Conservation (phyloP, 768 basidiomycete species). For the Leccinum rimulosum region DNA sequence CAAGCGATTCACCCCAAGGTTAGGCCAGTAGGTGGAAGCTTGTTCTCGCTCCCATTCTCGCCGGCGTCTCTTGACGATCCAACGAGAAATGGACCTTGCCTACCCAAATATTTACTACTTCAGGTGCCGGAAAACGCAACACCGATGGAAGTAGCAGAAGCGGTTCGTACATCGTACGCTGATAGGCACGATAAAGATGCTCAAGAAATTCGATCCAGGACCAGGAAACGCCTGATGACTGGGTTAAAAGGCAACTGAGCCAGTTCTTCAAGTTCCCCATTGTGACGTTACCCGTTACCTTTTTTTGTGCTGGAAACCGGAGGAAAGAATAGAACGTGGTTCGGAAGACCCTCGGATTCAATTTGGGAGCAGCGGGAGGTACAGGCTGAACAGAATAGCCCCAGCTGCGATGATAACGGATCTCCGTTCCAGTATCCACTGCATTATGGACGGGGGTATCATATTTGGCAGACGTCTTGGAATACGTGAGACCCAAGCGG, state of each 20-base stretch:
- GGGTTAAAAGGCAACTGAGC: constrained; percentile 44
- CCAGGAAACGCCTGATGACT: constrained; percentile 39
- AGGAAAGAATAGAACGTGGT: constrained; percentile 66
- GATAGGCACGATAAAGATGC: not conserved
- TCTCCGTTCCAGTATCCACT: constrained; percentile 38
- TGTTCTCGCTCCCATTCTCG: constrained; percentile 17
- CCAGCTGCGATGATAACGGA: not conserved
- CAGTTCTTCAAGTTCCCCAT: constrained; percentile 45
- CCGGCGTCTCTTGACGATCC: constrained; percentile 18
- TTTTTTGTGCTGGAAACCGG: constrained; percentile 64
- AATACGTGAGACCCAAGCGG: constrained; percentile 39
- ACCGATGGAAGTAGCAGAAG: constrained; percentile 20
- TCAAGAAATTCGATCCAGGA: constrained; percentile 22
- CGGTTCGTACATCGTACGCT: constrained; percentile 11
- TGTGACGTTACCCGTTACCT: constrained; percentile 57
- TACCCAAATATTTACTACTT: constrained; percentile 22
- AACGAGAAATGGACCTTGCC: constrained; percentile 20
- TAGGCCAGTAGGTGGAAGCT: not conserved
- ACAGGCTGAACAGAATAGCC: not conserved
- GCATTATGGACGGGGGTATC: constrained; percentile 64
- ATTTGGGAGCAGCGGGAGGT: constrained; percentile 52
- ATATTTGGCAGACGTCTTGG: constrained; percentile 52
- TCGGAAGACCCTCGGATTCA: constrained; percentile 53
- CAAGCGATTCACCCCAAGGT: not conserved
- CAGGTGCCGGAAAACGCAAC: constrained; percentile 24